Conservation (phyloP, 495 filamentous ascomycete genomes). For the Apodospora peruviana region DNA sequence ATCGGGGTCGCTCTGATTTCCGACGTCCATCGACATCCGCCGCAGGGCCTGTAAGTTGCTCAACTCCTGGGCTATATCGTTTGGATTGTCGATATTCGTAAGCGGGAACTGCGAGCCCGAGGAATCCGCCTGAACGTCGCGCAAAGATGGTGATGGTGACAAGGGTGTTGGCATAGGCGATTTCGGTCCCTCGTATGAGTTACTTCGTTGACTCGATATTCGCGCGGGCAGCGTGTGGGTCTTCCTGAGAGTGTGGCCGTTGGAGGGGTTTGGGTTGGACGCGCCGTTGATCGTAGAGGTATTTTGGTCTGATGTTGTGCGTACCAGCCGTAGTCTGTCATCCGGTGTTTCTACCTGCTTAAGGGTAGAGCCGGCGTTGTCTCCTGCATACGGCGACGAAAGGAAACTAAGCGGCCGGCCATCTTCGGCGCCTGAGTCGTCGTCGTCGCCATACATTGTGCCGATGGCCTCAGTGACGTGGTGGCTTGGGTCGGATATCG, state of each 20-base stretch:
- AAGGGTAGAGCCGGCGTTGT: slow-evolving; percentile 24
- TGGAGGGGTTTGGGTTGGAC: slow-evolving; percentile 10
- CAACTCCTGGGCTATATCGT: slow-evolving; percentile 89
- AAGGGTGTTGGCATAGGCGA: slow-evolving; percentile 39
- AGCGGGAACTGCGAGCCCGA: slow-evolving; percentile 74
- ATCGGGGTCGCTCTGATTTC: slow-evolving; percentile 85
- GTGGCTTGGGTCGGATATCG: slow-evolving; percentile 64
- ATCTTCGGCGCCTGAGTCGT: slow-evolving; percentile 39
- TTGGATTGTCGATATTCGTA: slow-evolving; percentile 86
- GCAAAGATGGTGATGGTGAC: slow-evolving; percentile 56
- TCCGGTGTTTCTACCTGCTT: slow-evolving; percentile 19
- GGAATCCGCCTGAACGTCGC: slow-evolving; percentile 54
- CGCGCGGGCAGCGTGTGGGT: slow-evolving; percentile 34
- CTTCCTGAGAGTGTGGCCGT: slow-evolving; percentile 26
- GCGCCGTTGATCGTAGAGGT: slow-evolving; percentile 13
- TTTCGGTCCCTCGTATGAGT: slow-evolving; percentile 46
- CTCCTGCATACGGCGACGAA: slow-evolving; percentile 33
- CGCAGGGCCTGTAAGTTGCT: slow-evolving; percentile 92
- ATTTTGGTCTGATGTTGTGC: slow-evolving; percentile 38
- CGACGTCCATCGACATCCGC: slow-evolving; percentile 98
- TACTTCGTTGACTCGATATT: slow-evolving; percentile 39
- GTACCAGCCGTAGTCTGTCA: slow-evolving; percentile 35
- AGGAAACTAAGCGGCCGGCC: slow-evolving; percentile 43
- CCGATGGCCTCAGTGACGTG: slow-evolving; percentile 98
- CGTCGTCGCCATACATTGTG: slow-evolving; percentile 81